Conservation (phyloP, 352 stramenopile species). For the Globisporangium cylindrosporum region DNA sequence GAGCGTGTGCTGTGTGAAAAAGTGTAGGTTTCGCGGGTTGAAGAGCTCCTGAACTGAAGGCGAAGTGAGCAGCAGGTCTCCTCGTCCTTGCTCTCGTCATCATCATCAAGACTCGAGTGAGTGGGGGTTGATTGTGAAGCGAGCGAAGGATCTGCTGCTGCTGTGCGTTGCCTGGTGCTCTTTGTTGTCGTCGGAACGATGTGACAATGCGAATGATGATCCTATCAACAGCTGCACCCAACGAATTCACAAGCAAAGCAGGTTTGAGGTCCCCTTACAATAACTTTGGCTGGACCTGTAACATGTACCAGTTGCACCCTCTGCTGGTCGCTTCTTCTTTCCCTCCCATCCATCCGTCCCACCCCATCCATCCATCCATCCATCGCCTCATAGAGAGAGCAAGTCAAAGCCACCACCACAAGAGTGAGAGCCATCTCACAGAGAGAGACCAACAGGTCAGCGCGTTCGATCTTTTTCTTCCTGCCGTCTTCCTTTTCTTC, state of each 20-base stretch:
- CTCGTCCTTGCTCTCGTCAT: background rate
- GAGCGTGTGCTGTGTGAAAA: no score
- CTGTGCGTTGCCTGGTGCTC: no score
- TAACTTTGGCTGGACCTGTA: background rate
- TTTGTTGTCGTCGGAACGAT: background rate
- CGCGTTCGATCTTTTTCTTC: background rate
- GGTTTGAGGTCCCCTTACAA: no score
- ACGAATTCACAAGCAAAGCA: background rate
- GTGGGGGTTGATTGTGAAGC: background rate
- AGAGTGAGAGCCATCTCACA: background rate
- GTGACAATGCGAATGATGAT: constrained; percentile 2
- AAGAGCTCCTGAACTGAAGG: no score
- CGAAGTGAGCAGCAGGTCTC: background rate
- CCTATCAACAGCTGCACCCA: background rate
- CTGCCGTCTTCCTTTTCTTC: background rate
- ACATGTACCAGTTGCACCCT: background rate
- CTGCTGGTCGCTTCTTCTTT: background rate
- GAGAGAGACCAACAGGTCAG: background rate
- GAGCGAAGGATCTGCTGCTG: no score
- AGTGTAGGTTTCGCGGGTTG: no score
- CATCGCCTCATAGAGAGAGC: background rate
- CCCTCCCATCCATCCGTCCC: background rate
- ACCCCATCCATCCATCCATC: background rate
- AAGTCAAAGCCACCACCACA: background rate
- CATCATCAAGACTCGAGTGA: background rate